Percentiles rank a stretch among this genome's conserved stretches.
Evolutionary conservation across 2,329 filamentous ascomycete genomes (phyloP).

Genomic region (Colletotrichum tamarilloi): DNA sequence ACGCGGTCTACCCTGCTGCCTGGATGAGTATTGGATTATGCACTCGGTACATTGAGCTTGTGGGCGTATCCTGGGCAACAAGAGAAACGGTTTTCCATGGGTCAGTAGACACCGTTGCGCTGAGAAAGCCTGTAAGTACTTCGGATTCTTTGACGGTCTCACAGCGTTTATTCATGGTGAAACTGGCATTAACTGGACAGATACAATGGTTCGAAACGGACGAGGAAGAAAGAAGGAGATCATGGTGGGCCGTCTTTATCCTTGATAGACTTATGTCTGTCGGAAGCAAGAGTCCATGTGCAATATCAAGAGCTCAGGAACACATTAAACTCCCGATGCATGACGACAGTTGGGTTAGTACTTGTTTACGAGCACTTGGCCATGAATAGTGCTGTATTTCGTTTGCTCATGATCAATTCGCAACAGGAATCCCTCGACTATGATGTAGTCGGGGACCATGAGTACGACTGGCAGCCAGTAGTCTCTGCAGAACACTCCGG

Average conservation of each 20-base stretch:
- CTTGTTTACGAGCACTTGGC: neutral
- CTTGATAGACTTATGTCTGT: neutral
- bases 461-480: neutral
- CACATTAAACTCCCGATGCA: neutral
- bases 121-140: neutral
- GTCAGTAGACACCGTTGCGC: neutral
- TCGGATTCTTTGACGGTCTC: neutral
- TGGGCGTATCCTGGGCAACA: neutral
- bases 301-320: neutral
- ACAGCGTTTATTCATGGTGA: neutral
- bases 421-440: neutral
- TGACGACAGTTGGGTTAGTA: neutral
- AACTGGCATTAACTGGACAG: neutral
- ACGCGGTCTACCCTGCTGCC: neutral
- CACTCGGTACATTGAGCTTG: neutral
- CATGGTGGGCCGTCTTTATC: neutral
- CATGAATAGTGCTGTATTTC: neutral
- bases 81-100: neutral
- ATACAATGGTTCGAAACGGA: neutral
- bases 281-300: neutral
- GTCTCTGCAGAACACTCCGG: neutral
- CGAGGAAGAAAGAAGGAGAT: neutral
- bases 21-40: neutral
- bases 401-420: neutral
- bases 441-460: neutral